These are phyloP conservation scores for Trichoderma sp. DNA, from an alignment of 2,329 filamentous ascomycete genomes.

Conservation along the genomic window DNA sequence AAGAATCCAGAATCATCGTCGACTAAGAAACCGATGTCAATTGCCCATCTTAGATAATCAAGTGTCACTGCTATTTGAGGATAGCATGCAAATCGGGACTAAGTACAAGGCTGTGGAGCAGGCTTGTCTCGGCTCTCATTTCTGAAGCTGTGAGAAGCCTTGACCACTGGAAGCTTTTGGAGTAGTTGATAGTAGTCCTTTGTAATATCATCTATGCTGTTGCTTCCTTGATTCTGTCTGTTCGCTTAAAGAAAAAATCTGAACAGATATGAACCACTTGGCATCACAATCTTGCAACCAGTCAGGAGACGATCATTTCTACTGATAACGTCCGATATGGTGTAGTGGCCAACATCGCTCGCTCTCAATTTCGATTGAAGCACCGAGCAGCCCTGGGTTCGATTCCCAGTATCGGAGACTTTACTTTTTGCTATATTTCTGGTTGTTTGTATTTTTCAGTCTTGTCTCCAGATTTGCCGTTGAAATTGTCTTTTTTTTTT, in stretches of 20 bases:
- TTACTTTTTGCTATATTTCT: not conserved
- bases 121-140: not conserved
- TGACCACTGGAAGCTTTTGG: not conserved
- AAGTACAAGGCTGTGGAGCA: not conserved
- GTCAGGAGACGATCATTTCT: not conserved
- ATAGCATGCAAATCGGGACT: too few species aligned
- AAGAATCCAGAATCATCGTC: too few species aligned
- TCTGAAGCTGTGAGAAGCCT: not conserved
- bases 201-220: not conserved
- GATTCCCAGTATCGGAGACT: slow-evolving; percentile 40
- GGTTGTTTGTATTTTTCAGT: not conserved
- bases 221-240: not conserved
- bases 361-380: slow-evolving; percentile 34
- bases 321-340: slow-evolving; percentile 37
- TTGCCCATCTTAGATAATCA: too few species aligned
- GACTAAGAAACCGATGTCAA: too few species aligned
- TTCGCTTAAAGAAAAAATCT: too few species aligned
- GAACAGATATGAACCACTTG: not conserved
- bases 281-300: not conserved
- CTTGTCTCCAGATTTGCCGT: not conserved
- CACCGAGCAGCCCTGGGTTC: slow-evolving; percentile 41
- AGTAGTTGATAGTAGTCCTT: not conserved
- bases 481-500: not conserved
- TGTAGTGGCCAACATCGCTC: slow-evolving; percentile 43
- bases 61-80: too few species aligned